These are phyloP conservation scores for Candolleomyces aberdarensis DNA, from an alignment of 768 basidiomycete genomes.

Conservation along the genomic window DNA sequence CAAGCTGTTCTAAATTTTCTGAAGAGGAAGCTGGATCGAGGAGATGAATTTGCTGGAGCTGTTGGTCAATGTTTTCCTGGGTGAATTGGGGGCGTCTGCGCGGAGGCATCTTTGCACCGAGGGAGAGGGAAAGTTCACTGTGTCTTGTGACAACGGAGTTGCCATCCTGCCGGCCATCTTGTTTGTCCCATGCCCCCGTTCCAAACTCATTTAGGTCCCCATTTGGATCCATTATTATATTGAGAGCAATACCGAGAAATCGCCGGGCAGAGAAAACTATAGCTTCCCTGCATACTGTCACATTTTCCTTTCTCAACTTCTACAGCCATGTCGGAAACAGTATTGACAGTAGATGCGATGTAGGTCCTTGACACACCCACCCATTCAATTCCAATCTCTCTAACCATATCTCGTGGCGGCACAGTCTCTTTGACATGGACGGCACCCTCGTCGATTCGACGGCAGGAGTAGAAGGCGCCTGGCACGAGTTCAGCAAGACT, in stretches of 20 bases:
- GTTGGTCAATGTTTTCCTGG: constrained; percentile 83
- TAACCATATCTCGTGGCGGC: constrained; percentile 3
- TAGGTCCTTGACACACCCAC: constrained; percentile 21
- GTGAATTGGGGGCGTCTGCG: constrained; percentile 74
- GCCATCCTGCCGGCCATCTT: constrained; percentile 22
- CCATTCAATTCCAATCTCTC: not conserved
- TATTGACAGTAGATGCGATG: constrained; percentile 42
- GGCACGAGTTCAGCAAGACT: constrained; percentile 69
- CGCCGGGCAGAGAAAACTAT: not conserved
- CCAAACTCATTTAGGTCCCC: constrained; percentile 24
- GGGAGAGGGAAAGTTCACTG: constrained; percentile 8
- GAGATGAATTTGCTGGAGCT: constrained; percentile 87
- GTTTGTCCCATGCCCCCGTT: constrained; percentile 36
- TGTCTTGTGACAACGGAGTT: constrained; percentile 16
- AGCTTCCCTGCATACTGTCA: not conserved
- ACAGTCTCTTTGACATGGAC: constrained; percentile 80
- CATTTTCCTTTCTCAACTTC: not conserved
- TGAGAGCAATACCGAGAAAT: not conserved
- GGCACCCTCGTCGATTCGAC: constrained; percentile 83
- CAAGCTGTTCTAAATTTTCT: constrained; percentile 94
- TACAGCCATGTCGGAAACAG: constrained; percentile 31
- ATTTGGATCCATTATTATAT: constrained; percentile 2
- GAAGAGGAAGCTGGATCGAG: constrained; percentile 84
- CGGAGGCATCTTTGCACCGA: constrained; percentile 60
- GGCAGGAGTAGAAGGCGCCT: constrained; percentile 77